phyloP scores from a whole-genome alignment of 345 rosid species.

The Nephelium lappaceum region DNA sequence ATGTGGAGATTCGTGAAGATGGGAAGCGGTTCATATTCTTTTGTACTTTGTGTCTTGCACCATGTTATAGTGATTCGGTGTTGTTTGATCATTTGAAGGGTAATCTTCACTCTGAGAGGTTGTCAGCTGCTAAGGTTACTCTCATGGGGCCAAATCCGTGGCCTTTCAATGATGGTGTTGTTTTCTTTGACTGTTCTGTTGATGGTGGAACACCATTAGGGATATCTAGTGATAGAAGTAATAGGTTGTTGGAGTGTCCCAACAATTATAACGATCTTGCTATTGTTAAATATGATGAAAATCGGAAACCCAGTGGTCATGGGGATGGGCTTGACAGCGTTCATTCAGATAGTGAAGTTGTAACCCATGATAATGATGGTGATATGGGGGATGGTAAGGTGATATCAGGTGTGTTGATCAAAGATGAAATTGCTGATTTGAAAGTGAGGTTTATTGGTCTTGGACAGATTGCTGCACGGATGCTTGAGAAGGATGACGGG shows the following conservation, averaged over 20 bases:
- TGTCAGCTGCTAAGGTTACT: constrained; percentile 70
- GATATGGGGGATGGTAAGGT: constrained; percentile 35
- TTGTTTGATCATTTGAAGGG: constrained; percentile 83
- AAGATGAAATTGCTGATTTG: constrained; percentile 61
- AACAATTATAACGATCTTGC: constrained; percentile 46
- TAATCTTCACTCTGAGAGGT: constrained; percentile 69
- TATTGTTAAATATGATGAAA: constrained; percentile 51
- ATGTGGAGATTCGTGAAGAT: constrained; percentile 80
- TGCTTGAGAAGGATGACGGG: constrained; percentile 44
- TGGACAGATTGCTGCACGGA: constrained; percentile 65
- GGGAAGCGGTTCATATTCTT: constrained; percentile 76
- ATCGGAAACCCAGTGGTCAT: constrained; percentile 10
- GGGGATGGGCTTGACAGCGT: constrained; percentile 24
- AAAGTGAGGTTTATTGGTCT: constrained; percentile 57
- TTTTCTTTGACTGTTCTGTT: constrained; percentile 63
- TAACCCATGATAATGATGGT: constrained; percentile 24
- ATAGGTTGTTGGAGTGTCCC: constrained; percentile 35
- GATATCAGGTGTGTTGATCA: constrained; percentile 57
- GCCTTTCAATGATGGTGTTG: constrained; percentile 89
- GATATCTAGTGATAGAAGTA: constrained; percentile 20
- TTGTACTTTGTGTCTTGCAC: constrained; percentile 85
- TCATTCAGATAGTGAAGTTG: constrained; percentile 20
- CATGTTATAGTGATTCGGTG: constrained; percentile 73
- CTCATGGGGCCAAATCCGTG: constrained; percentile 76
- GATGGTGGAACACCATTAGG: constrained; percentile 37